These are phyloP conservation scores for Alternaria metachromatica DNA, from an alignment of 2,329 filamentous ascomycete genomes.

Conservation along the genomic window DNA sequence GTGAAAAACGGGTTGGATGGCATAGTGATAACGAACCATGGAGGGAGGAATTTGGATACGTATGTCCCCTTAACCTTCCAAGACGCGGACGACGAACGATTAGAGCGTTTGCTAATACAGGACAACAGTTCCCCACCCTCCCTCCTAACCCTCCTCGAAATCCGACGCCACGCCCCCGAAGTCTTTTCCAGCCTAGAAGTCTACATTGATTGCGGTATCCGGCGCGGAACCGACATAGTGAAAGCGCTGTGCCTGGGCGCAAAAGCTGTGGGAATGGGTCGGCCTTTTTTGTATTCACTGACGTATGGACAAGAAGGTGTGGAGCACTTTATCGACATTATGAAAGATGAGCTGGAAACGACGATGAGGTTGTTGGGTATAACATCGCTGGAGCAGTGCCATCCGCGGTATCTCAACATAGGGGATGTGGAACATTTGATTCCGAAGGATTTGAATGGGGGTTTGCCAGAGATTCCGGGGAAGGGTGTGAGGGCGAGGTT, in stretches of 20 bases:
- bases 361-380: slow-evolving; percentile 68
- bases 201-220: slow-evolving; percentile 69
- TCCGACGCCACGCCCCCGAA: slow-evolving; percentile 66
- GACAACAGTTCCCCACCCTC: slow-evolving; percentile 29
- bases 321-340: slow-evolving; percentile 42
- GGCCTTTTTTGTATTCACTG: slow-evolving; percentile 66
- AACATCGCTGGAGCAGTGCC: slow-evolving; percentile 63
- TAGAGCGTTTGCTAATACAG: not conserved
- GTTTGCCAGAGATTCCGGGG: not conserved
- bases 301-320: slow-evolving; percentile 65
- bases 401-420: slow-evolving; percentile 64
- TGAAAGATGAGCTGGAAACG: slow-evolving; percentile 27
- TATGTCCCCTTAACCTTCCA: not conserved
- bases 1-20: slow-evolving; percentile 12
- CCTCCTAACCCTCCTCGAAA: slow-evolving; percentile 67
- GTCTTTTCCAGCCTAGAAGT: slow-evolving; percentile 68
- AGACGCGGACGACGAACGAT: no score
- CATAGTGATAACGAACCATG: not conserved
- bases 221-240: slow-evolving; percentile 70
- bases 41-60: not conserved
- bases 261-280: slow-evolving; percentile 66
- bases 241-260: slow-evolving; percentile 54
- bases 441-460: not conserved
- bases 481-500: not conserved
- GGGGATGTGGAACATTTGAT: slow-evolving; percentile 31